A percentile compares a stretch with the other conserved stretches of the same genome.
Conservation (phyloP, 306 rosid species). For the Fragaria nilgerrensis region DNA sequence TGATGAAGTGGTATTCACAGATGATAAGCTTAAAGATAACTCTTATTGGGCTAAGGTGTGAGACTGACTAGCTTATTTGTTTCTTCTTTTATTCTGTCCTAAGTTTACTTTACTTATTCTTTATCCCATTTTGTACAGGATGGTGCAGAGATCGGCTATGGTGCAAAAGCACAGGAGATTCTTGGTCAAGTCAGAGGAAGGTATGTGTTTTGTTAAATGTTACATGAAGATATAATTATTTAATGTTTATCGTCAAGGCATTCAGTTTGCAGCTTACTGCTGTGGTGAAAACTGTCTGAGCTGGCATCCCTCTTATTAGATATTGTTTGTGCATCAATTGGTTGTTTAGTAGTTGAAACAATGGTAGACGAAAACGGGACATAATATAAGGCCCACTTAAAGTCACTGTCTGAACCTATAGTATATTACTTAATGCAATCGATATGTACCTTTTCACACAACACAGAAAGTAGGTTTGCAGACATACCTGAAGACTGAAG, state of each 20-base stretch:
- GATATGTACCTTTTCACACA: not conserved
- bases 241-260: not conserved
- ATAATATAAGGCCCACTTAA: not conserved
- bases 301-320: not conserved
- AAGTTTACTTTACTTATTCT: conserved; percentile 16
- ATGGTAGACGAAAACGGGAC: not conserved
- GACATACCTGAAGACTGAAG: not conserved
- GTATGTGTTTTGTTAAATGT: conserved; percentile 37
- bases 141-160: conserved; percentile 89
- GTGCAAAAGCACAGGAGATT: conserved; percentile 95
- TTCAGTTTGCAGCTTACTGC: not conserved
- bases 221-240: not conserved
- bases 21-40: conserved; percentile 80
- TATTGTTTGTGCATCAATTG: not conserved
- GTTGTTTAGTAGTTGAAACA: not conserved
- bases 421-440: not conserved
- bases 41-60: conserved; percentile 97
- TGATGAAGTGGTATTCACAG: conserved; percentile 52
- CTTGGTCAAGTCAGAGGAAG: conserved; percentile 95
- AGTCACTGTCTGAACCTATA: not conserved
- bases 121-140: conserved; percentile 40
- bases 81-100: not conserved
- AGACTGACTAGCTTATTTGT: conserved; percentile 19
- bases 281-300: not conserved
- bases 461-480: not conserved